phyloP scores from a whole-genome alignment of 2,329 filamentous ascomycete genomes.

The Colletotrichum lentis region DNA sequence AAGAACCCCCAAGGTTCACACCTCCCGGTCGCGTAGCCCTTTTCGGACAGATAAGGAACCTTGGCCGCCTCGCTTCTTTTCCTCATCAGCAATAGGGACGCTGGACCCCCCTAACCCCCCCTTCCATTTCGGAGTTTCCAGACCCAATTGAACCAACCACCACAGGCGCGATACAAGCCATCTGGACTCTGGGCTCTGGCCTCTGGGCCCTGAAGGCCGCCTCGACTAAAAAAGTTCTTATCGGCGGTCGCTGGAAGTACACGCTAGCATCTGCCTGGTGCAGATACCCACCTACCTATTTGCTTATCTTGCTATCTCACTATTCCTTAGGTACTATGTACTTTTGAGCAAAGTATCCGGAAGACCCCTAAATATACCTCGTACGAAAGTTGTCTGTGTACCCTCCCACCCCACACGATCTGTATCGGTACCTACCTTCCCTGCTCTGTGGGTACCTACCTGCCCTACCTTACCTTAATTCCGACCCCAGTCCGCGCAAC shows the following conservation, averaged over 20 bases:
- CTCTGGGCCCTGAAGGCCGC: neutral
- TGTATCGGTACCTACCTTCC: neutral
- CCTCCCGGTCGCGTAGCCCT: neutral
- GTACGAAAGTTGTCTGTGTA: neutral
- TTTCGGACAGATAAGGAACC: constrained; percentile 16
- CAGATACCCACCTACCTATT: neutral
- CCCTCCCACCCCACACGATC: neutral
- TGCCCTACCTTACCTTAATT: neutral
- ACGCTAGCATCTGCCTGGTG: neutral
- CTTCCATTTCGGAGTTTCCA: neutral
- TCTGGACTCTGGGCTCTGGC: neutral
- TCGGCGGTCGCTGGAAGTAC: neutral
- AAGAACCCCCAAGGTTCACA: constrained; percentile 11
- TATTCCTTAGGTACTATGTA: too few species aligned
- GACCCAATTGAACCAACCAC: constrained; percentile 1
- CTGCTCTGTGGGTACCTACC: too few species aligned
- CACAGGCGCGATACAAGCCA: neutral
- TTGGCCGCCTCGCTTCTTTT: constrained; percentile 2
- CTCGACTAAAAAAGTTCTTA: neutral
- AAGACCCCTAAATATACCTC: neutral
- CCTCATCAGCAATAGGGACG: constrained; percentile 9
- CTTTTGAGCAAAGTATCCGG: neutral
- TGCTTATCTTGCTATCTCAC: too few species aligned
- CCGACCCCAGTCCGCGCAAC: neutral
- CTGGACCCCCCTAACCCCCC: neutral